Evolutionary conservation across 495 filamentous ascomycete genomes (phyloP).

Genomic region (Lophium mytilinum): DNA sequence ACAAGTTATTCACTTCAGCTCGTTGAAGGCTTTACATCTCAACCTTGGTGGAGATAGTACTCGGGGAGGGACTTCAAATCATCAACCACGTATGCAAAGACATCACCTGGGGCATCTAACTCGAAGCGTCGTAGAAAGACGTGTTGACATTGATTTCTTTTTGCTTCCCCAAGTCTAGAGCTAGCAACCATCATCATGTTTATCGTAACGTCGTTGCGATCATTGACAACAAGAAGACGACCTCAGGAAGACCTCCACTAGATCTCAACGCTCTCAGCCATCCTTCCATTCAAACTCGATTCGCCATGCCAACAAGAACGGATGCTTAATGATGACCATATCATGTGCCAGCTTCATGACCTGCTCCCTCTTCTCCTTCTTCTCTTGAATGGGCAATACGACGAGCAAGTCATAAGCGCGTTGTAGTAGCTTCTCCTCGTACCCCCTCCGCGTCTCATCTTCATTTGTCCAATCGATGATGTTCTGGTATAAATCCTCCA

Average conservation of each 20-base stretch:
- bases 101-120: no score
- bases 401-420: constrained; percentile 69
- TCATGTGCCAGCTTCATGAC: constrained; percentile 70
- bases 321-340: constrained; percentile 93
- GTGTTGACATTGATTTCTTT: no score
- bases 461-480: constrained; percentile 86
- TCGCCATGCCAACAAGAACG: constrained; percentile 83
- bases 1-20: no score
- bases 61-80: no score
- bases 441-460: constrained; percentile 71
- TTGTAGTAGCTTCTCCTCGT: constrained; percentile 85
- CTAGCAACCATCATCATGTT: no score
- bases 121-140: no score
- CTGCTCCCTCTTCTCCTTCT: constrained; percentile 56
- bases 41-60: no score
- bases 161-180: no score
- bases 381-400: constrained; percentile 55
- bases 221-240: background rate
- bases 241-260: background rate
- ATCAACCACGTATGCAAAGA: no score
- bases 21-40: no score
- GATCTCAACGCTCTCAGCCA: constrained; percentile 12
- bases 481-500: constrained; percentile 68
- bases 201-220: background rate
- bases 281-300: constrained; percentile 86